Evolutionary conservation across 371 early-diverging fungal genomes (phyloP), one percentile per base, ranked within the genome.

Genomic region (Haplosporangium sp.): DNA sequence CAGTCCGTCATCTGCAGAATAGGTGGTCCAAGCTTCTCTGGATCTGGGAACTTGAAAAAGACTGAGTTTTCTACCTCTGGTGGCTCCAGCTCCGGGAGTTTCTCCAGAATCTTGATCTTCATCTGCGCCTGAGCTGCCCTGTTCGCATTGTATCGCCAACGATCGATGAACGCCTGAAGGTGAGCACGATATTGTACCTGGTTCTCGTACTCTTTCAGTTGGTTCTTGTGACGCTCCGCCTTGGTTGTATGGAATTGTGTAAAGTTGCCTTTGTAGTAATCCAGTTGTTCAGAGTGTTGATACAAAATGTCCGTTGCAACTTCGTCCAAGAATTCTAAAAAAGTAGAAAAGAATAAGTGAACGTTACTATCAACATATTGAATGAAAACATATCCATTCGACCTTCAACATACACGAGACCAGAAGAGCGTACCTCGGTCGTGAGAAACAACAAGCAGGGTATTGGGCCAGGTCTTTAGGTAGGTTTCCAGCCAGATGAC

Each of bases 91-190:
- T 88, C 94, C 3, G 98, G 98, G 43, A 99, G 82, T 74, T 99
- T 99, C 81, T 99, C 98, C 62, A 99, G 85, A 66, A 98, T 94
- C 87, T 99, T 99, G 82, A 99, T 91, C 85, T 95, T 98, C 73
- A 90, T 92, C 86, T 99, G 99, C 11, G 98, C 99, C 83, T 98
- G 98, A 36, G 98, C 93, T 21, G 98, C 97, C 62, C 98, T 89
- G 74, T 97, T 98, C 50, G 99, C 98, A 85, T 98, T 99, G 84
- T 96, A 98, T 77, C 99, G 87, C 97, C 99, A 99, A 55, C 98
- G 92, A 81, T 99, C 99, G 69, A 99, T 97, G 80, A 98, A 99
- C 41, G 94, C 97, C 81, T 98, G 96, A 70, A 97, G 83, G 84
- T 98, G 98, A 72, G 95, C 91, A 21, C 97, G 92, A 76, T 95